A percentile compares a stretch with the other conserved stretches of the same genome.
Conservation (phyloP, 1,284 basidiomycete species). For the Sporisorium exsertum region DNA sequence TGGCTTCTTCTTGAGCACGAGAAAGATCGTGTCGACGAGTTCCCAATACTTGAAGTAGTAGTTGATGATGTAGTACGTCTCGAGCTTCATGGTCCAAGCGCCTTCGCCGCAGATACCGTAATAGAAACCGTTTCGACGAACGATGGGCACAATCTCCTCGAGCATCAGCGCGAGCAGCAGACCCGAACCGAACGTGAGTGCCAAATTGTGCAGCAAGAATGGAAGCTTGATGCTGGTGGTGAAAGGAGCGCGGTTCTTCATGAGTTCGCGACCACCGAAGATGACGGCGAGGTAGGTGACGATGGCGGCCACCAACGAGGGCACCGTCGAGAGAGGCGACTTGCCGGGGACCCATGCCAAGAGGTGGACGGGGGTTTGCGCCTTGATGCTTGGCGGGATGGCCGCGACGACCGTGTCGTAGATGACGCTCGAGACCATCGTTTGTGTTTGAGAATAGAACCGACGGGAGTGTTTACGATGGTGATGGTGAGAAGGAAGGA, state of each 20-base stretch:
- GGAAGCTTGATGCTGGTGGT: conserved; percentile 75
- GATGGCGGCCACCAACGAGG: conserved; percentile 72
- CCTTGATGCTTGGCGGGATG: conserved; percentile 39
- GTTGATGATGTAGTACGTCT: conserved; percentile 92
- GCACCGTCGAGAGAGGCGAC: conserved; percentile 63
- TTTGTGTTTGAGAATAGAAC: conserved; percentile 7
- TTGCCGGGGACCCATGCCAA: conserved; percentile 57
- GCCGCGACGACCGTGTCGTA: conserved; percentile 49
- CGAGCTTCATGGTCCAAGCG: conserved; percentile 78
- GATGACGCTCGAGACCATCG: conserved; percentile 50
- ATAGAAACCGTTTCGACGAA: conserved; percentile 52
- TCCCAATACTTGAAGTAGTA: conserved; percentile 76
- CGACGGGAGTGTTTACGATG: background rate
- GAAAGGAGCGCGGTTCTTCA: conserved; percentile 77
- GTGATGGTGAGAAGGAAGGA: conserved; percentile 15
- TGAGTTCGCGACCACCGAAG: conserved; percentile 85
- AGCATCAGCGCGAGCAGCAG: conserved; percentile 86
- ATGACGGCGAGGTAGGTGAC: conserved; percentile 86
- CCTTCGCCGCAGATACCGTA: conserved; percentile 81
- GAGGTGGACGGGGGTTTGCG: conserved; percentile 35
- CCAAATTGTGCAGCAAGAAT: conserved; percentile 92
- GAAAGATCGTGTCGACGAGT: conserved; percentile 93
- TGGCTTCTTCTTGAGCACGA: conserved; percentile 98
- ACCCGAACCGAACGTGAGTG: conserved; percentile 84
- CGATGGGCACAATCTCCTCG: conserved; percentile 74